phyloP scores from a whole-genome alignment of 2,329 filamentous ascomycete species.

The Zymoseptoria tritici region DNA sequence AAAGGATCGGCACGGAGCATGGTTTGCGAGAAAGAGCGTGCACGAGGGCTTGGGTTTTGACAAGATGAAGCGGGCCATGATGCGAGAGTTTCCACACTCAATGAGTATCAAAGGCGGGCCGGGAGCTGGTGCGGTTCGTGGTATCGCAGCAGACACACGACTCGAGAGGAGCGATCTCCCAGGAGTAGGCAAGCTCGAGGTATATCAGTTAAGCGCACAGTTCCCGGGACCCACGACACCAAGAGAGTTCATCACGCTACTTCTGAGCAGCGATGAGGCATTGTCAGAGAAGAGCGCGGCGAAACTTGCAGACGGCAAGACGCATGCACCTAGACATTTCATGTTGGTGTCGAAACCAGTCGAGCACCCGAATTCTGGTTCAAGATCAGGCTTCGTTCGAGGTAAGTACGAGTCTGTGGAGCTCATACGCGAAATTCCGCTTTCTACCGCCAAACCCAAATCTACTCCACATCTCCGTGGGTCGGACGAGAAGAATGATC shows the following conservation, averaged over 20 bases:
- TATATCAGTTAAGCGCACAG: slow-evolving; percentile 79
- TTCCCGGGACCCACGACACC: slow-evolving; percentile 85
- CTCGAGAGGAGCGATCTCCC: slow-evolving; percentile 58
- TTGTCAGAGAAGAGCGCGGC: slow-evolving; percentile 40
- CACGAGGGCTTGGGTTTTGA: slow-evolving; percentile 71
- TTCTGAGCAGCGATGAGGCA: slow-evolving; percentile 57
- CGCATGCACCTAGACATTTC: slow-evolving; percentile 56
- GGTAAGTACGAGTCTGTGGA: slow-evolving; percentile 90
- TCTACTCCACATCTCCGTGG: slow-evolving; percentile 25
- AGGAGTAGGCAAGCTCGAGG: slow-evolving; percentile 57
- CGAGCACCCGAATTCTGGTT: slow-evolving; percentile 64
- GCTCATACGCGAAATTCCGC: slow-evolving; percentile 73
- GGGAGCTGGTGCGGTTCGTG: slow-evolving; percentile 68
- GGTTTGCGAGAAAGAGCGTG: slow-evolving; percentile 81
- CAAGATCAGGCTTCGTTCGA: slow-evolving; percentile 65
- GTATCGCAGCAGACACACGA: slow-evolving; percentile 72
- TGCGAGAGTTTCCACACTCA: slow-evolving; percentile 72
- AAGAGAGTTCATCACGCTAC: slow-evolving; percentile 76
- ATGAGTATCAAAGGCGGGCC: slow-evolving; percentile 63
- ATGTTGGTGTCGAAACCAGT: slow-evolving; percentile 86
- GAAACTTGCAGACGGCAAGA: slow-evolving; percentile 24
- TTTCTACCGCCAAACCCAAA: slow-evolving; percentile 35
- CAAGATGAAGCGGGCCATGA: slow-evolving; percentile 68
- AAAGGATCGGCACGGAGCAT: slow-evolving; percentile 75
- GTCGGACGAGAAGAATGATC: not conserved